phyloP scores from a whole-genome alignment of 306 rosid species.

The Nissolia schottii region DNA sequence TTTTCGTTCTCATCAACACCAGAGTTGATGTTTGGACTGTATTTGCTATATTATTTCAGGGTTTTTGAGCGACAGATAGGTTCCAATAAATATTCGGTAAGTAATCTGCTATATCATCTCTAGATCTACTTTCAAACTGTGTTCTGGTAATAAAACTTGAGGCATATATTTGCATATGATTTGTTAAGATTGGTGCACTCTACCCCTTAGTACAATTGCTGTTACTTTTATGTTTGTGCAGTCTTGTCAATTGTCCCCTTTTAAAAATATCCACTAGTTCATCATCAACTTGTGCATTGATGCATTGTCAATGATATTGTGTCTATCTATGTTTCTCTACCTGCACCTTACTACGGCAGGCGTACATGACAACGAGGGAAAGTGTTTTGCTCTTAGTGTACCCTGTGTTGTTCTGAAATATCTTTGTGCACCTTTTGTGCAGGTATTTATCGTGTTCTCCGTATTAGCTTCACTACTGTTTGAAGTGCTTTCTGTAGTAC shows the following conservation, averaged over 20 bases:
- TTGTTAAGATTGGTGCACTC: conserved; percentile 1
- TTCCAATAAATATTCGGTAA: conserved; percentile 84
- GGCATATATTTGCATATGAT: neutral
- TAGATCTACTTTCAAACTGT: neutral
- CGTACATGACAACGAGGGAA: neutral
- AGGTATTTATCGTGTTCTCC: conserved; percentile 85
- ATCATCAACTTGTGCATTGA: neutral
- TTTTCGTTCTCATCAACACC: conserved; percentile 93
- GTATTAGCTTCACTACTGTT: conserved; percentile 52
- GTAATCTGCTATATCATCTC: conserved; percentile 19
- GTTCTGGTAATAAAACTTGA: neutral
- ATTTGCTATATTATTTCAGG: conserved; percentile 90
- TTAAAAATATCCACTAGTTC: neutral
- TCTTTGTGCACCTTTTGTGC: conserved; percentile 33
- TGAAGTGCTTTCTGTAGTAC: conserved; percentile 61
- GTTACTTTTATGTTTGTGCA: neutral
- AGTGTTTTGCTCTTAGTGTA: neutral
- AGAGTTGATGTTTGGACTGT: conserved; percentile 89
- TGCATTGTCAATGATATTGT: neutral
- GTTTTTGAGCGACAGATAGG: conserved; percentile 99
- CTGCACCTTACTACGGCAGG: neutral
- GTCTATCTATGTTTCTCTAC: neutral
- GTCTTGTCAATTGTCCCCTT: neutral
- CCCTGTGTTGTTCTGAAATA: conserved; percentile 14
- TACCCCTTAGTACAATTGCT: neutral